phyloP scores from a whole-genome alignment of 164 flowering plant genomes.

The Santalum album region DNA sequence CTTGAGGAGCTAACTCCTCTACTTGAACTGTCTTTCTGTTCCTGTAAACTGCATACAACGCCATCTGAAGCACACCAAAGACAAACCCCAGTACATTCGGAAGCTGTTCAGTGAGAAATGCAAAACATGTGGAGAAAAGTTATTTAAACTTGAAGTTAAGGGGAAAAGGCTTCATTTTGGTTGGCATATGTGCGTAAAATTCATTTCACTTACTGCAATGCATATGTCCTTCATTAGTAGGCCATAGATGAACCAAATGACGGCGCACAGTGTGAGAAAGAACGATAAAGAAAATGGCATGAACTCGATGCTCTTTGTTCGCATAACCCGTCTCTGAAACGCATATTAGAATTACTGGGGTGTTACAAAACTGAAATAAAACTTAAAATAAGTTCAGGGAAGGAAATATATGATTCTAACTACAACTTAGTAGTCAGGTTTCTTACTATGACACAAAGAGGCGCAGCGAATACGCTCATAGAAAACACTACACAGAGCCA shows the following conservation, averaged over 20 bases:
- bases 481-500: conserved; percentile 63
- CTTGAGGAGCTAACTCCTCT: conserved; percentile 13
- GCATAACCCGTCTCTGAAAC: conserved; percentile 17
- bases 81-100: conserved; percentile 60
- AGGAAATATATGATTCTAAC: too few species aligned
- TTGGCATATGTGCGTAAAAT: background rate
- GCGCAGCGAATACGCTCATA: conserved; percentile 62
- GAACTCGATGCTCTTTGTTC: conserved; percentile 19
- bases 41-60: conserved; percentile 44
- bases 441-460: conserved; percentile 64
- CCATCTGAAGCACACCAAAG: conserved; percentile 57
- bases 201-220: conserved; percentile 8
- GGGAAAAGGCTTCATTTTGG: too few species aligned
- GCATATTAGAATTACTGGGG: too few species aligned
- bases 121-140: too few species aligned
- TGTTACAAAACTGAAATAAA: too few species aligned
- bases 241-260: conserved; percentile 16
- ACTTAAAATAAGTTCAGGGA: too few species aligned
- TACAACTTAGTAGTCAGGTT: too few species aligned
- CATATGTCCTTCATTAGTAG: conserved; percentile 15
- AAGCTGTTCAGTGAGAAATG: conserved; percentile 28
- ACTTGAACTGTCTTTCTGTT: conserved; percentile 11
- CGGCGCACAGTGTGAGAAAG: conserved; percentile 11
- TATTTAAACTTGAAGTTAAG: background rate
- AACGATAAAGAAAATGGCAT: conserved; percentile 18